phyloP scores from a whole-genome alignment of 345 rosid species.

The Syzygium jambos region DNA sequence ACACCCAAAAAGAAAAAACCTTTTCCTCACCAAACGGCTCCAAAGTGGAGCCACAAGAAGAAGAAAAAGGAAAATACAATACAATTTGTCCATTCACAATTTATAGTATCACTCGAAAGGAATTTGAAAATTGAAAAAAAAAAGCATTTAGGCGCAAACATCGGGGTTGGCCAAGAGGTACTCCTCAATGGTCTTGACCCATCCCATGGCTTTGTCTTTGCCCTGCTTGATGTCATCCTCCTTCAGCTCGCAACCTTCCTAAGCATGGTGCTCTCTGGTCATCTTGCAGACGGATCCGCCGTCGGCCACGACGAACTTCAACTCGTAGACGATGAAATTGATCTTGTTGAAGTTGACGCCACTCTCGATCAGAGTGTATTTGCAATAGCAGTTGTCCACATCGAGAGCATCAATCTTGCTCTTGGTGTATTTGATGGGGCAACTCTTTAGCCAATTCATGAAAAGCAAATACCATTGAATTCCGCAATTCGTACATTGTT shows the following conservation, averaged over 20 bases:
- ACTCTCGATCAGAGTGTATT: conserved; percentile 34
- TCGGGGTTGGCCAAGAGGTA: conserved; percentile 25
- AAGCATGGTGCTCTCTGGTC: conserved; percentile 21
- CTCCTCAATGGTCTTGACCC: conserved; percentile 23
- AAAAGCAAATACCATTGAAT: neutral
- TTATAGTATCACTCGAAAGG: neutral
- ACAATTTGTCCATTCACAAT: neutral
- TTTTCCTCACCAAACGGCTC: neutral
- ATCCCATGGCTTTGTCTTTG: conserved; percentile 21
- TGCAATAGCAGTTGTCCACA: conserved; percentile 8
- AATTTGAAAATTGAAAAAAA: neutral
- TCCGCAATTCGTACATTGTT: too few species aligned
- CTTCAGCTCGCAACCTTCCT: conserved; percentile 11
- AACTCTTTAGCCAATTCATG: neutral
- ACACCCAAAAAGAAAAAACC: neutral
- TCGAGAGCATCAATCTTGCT: conserved; percentile 25
- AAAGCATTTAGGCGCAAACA: conserved; percentile 10
- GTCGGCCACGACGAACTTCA: conserved; percentile 11
- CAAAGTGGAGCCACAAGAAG: neutral
- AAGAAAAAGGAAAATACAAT: neutral
- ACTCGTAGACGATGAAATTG: conserved; percentile 11
- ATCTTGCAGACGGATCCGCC: conserved; percentile 30
- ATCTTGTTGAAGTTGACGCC: conserved; percentile 10
- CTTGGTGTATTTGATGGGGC: conserved; percentile 16
- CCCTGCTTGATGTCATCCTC: conserved; percentile 26